Evolutionary conservation across 2,329 filamentous ascomycete genomes (phyloP).

Genomic region (Trichophaea hybrida): DNA sequence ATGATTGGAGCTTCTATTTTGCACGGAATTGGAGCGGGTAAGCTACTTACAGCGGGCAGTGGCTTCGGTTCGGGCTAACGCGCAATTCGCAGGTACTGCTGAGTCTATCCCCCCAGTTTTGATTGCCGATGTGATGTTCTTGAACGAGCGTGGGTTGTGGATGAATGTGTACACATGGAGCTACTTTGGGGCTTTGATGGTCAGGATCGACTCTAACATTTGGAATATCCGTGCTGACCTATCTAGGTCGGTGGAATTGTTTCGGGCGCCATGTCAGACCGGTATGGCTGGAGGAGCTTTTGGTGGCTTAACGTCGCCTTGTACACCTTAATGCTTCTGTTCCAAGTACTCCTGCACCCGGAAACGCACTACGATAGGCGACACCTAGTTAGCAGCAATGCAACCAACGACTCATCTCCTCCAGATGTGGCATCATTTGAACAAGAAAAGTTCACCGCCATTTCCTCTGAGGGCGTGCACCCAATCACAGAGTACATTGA

Average conservation of each 20-base stretch:
- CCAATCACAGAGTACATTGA: not conserved
- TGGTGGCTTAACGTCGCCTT: conserved; percentile 52
- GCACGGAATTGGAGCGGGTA: conserved; percentile 47
- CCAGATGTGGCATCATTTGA: not conserved
- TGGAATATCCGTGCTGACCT: conserved; percentile 8
- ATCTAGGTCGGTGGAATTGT: conserved; percentile 41
- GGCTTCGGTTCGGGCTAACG: too few species aligned
- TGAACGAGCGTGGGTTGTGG: conserved; percentile 48
- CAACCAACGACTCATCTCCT: conserved; percentile 16
- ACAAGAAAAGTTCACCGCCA: not conserved
- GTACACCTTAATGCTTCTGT: conserved; percentile 37
- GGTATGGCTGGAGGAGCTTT: conserved; percentile 46
- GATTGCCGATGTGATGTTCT: conserved; percentile 50
- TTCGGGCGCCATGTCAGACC: conserved; percentile 45
- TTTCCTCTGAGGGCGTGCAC: not conserved
- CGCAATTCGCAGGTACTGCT: conserved; percentile 32
- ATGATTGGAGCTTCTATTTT: conserved; percentile 51
- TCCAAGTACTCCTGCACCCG: conserved; percentile 46
- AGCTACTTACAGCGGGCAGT: too few species aligned
- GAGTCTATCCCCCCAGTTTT: conserved; percentile 49
- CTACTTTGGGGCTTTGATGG: conserved; percentile 50
- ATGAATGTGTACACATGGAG: conserved; percentile 42
- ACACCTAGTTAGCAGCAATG: conserved; percentile 25
- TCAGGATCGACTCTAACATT: conserved; percentile 26
- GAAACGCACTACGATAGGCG: conserved; percentile 46